Base-by-base conservation (phyloP, 768 basidiomycete genomes). In the Kwoniella sp. region DNA sequence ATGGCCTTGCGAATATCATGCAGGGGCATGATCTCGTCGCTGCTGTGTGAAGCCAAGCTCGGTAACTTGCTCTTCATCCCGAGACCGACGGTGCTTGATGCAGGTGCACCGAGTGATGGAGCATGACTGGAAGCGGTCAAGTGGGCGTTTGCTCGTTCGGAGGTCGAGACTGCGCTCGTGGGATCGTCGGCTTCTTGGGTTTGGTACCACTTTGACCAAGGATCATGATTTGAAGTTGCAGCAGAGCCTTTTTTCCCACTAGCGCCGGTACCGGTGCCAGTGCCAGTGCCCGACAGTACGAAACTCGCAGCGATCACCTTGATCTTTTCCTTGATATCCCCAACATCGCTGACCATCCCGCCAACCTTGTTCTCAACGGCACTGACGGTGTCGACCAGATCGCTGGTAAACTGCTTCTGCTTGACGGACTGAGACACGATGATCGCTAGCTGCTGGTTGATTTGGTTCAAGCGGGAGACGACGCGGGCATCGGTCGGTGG, bases 21-120 rank as follows among this genome's bases (percentile, higher is more conserved):
- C 20, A 61, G 13, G 8, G 60, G 60, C 60, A 61, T 61, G 13
- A 61, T 34, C 20, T 61, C 52, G 22, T 51, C 1, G 7, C 54
- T 28, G 4, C 9, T 23, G 22, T 51, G 50, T 25, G 22, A 23
- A 4, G 8, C 22, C 23, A 28, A 23, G 26, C 9, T 51, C 4
- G 50, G 50, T 23, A 25, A 11, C 5, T 5, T 9, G 23, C 50
- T 26, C 23, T 51, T 51, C 50, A 25, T 9, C 4, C 41, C 17
- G 15, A 45, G 41, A 3, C 41, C 41, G 11, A 45, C 8, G 41
- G 17, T 17, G 41, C 41, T 45, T 3, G 41, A 17, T 3, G 41
- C 41, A 9, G 15, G 41, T 45, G 9, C 11, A 20, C 5, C 41
- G 41, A 3, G 41, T 9, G 41, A 17, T 20, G 41, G 20, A 17